Base-by-base conservation (phyloP, 768 basidiomycete species). In the Boletus coccyginus region DNA sequence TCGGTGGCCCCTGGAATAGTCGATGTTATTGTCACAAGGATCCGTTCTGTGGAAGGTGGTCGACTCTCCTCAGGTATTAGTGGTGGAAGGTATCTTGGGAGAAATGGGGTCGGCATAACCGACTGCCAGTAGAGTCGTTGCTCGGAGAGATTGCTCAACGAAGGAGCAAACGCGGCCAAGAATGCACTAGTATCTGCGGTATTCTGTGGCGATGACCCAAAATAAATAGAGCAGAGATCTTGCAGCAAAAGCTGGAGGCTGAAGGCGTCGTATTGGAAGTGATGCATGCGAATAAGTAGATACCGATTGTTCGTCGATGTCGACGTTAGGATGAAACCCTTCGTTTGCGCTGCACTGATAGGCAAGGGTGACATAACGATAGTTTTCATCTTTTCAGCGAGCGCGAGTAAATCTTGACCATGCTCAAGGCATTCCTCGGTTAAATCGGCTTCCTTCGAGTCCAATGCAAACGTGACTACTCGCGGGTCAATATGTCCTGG, bases 251-350 rank as follows among this genome's bases (percentile, higher is more conserved):
- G 66, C 29, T 62, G 69, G 32, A 80, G 64, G 61, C 77, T 78
- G 76, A 77, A 75, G 8, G 77, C 79, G 48, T 80, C 79, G 59
- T 80, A 81, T 64, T 79, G 79, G 66, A 78, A 78, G 62, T 80
- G 79, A 53, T 80, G 77, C 33, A 80, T 66, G n/a, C 66, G 64
- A n/a, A 73, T 49, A 10, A 74, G 46, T 6, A 73, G 53, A 44
- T 66, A 71, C n/a, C 48, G 55, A 10, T 41, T 44, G 29, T 42
- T 45, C 0, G 49, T 46, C 10, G 53, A 60, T 29, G 46, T 55
- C 27, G 36, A 59, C 29, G 33, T 55, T 8, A 72, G 27, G 29
- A 70, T 58, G 24, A 62, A 32, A 10, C 64, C 70, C 27, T 55
- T 62, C 2, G 65, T 55, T 43, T 70, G 63, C 17, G 68, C 63